phyloP scores from a whole-genome alignment of 495 filamentous ascomycete species.

The Neurospora africana region DNA sequence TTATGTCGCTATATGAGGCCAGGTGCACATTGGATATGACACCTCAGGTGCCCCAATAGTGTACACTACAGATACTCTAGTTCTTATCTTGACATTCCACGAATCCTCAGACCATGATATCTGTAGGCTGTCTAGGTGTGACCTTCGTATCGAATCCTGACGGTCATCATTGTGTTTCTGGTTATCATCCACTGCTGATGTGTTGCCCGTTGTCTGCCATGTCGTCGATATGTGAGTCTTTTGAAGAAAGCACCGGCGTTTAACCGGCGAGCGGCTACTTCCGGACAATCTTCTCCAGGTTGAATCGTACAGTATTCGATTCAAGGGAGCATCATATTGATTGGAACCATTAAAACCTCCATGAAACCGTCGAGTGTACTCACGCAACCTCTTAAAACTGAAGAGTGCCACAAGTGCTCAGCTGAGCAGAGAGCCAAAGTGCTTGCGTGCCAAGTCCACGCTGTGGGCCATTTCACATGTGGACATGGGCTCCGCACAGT shows the following conservation, averaged over 20 bases:
- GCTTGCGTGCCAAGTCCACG: background rate
- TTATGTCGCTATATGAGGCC: background rate
- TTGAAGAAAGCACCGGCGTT: background rate
- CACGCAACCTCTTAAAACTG: background rate
- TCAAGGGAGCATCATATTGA: background rate
- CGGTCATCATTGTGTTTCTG: no score
- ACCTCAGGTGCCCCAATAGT: background rate
- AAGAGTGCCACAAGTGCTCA: background rate
- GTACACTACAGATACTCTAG: background rate
- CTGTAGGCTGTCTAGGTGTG: no score
- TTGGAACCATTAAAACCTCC: background rate
- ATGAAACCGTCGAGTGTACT: background rate
- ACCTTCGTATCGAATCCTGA: no score
- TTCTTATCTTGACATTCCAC: background rate
- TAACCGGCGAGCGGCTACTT: background rate
- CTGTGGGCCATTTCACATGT: background rate
- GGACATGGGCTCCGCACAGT: background rate
- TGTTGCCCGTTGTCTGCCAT: background rate
- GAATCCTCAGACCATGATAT: background rate
- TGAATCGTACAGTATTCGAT: background rate
- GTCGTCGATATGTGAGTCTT: background rate
- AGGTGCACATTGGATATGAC: background rate
- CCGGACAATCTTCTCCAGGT: background rate
- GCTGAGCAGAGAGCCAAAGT: background rate
- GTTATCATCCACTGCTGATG: background rate